Evolutionary conservation across 163 green algal species (phyloP).

Genomic region (Trebouxia gelatinosa): DNA sequence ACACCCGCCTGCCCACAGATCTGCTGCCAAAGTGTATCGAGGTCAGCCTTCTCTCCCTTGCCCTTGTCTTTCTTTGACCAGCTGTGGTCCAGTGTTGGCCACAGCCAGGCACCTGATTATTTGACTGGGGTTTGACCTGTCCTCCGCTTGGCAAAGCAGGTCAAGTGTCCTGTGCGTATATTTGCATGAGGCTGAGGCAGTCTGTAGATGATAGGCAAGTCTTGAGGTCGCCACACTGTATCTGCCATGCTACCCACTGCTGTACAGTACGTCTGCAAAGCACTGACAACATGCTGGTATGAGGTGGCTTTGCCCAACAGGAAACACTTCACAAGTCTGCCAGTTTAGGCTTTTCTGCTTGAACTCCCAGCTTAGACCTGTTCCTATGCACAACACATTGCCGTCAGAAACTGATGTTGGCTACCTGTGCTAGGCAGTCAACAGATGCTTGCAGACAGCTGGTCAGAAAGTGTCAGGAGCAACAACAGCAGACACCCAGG

Average conservation of each 20-base stretch:
- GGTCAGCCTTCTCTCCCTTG: too few species aligned
- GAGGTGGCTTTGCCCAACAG: too few species aligned
- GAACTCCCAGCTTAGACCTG: too few species aligned
- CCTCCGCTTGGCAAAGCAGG: background rate
- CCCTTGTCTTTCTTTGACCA: too few species aligned
- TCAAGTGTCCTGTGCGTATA: background rate
- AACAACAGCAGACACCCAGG: background rate
- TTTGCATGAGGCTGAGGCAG: background rate
- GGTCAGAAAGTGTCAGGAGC: conserved; percentile 3
- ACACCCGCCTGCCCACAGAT: conserved; percentile 58
- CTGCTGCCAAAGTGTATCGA: conserved; percentile 47
- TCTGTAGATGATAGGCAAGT: background rate
- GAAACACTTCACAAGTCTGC: too few species aligned
- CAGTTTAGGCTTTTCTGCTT: too few species aligned
- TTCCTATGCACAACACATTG: too few species aligned
- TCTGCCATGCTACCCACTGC: too few species aligned
- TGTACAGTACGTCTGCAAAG: too few species aligned
- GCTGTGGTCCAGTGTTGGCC: too few species aligned
- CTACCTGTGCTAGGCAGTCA: background rate
- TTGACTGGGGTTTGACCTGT: background rate
- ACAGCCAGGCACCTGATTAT: background rate
- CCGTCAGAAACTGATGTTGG: background rate
- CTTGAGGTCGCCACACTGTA: background rate
- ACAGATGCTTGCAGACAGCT: background rate
- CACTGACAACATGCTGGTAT: too few species aligned